phyloP scores from a whole-genome alignment of 2,329 filamentous ascomycete species.

The Aspergillus ustus region DNA sequence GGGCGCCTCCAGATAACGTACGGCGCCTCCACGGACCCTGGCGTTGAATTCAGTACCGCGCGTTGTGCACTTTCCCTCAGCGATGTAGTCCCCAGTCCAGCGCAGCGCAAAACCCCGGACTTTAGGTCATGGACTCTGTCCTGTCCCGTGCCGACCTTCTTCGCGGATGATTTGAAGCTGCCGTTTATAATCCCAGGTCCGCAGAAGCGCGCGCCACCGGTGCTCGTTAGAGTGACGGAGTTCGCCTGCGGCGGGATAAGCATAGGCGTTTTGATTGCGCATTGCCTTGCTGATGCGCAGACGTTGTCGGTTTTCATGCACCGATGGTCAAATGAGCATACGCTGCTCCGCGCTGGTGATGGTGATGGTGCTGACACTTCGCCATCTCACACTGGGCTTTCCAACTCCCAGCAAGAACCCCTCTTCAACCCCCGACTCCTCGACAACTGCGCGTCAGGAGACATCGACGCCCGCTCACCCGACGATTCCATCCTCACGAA shows the following conservation, averaged over 20 bases:
- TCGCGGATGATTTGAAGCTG: conserved; percentile 9
- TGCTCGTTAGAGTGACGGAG: conserved; percentile 47
- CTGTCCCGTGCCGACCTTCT: conserved; percentile 5
- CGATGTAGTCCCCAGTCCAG: conserved; percentile 32
- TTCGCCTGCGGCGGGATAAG: conserved; percentile 50
- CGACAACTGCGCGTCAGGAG: conserved; percentile 36
- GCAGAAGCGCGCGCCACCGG: conserved; percentile 36
- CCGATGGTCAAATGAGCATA: conserved; percentile 42
- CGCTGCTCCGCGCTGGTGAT: conserved; percentile 27
- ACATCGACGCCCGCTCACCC: conserved; percentile 27
- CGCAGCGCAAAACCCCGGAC: conserved; percentile 16
- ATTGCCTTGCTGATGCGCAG: conserved; percentile 53
- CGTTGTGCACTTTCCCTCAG: conserved; percentile 20
- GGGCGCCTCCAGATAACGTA: conserved; percentile 40
- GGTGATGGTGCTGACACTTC: background rate
- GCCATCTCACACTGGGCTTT: background rate
- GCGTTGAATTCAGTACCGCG: conserved; percentile 47
- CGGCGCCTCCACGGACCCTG: conserved; percentile 45
- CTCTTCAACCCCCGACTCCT: conserved; percentile 51
- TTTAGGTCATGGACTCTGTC: conserved; percentile 1
- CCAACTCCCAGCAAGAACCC: conserved; percentile 10
- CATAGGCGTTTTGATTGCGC: conserved; percentile 49
- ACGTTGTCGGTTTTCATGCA: conserved; percentile 51
- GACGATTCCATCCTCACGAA: conserved; percentile 33
- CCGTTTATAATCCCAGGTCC: conserved; percentile 30